A percentile compares a stretch with the other conserved stretches of the same genome.
These are phyloP conservation scores for Rhizopus arrhizus DNA, from an alignment of 371 early-diverging fungal species.

Conservation along the genomic window DNA sequence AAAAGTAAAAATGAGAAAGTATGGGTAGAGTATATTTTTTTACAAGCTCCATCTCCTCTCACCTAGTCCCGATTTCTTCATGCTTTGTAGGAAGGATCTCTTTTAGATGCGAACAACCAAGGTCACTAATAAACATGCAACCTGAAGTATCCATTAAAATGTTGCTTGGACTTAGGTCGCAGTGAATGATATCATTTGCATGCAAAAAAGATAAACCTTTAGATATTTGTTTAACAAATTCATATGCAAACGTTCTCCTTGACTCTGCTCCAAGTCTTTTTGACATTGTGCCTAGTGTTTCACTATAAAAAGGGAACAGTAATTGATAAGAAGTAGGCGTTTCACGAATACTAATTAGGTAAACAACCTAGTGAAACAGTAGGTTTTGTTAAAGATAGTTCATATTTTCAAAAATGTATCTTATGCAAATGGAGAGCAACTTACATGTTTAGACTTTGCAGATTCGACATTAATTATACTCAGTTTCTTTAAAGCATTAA, in stretches of 20 bases:
- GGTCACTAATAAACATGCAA: slow-evolving; percentile 76
- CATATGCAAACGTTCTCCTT: slow-evolving; percentile 18
- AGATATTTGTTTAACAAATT: slow-evolving; percentile 49
- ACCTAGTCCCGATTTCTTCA: slow-evolving; percentile 51
- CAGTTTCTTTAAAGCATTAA: slow-evolving; percentile 34
- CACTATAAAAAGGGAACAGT: slow-evolving; percentile 36
- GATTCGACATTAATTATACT: slow-evolving; percentile 18
- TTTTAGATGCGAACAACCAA: slow-evolving; percentile 69
- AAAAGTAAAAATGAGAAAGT: too few relatives aligned
- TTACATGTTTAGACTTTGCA: slow-evolving; percentile 37
- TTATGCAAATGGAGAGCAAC: neutral
- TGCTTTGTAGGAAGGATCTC: neutral
- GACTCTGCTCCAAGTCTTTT: neutral
- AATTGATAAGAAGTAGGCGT: slow-evolving; percentile 21
- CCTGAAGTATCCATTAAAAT: slow-evolving; percentile 57
- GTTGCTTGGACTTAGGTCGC: slow-evolving; percentile 78
- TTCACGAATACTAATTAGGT: slow-evolving; percentile 28
- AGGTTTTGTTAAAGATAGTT: too few relatives aligned
- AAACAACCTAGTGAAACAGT: slow-evolving; percentile 27
- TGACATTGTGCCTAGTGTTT: slow-evolving; percentile 19
- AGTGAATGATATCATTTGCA: slow-evolving; percentile 65
- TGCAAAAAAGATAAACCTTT: slow-evolving; percentile 65
- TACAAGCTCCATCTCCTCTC: neutral
- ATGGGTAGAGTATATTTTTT: neutral
- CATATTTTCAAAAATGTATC: too few relatives aligned